These are phyloP conservation scores for Myxozyma lipomycoides DNA, from an alignment of 805 yeast genomes.

Conservation along the genomic window DNA sequence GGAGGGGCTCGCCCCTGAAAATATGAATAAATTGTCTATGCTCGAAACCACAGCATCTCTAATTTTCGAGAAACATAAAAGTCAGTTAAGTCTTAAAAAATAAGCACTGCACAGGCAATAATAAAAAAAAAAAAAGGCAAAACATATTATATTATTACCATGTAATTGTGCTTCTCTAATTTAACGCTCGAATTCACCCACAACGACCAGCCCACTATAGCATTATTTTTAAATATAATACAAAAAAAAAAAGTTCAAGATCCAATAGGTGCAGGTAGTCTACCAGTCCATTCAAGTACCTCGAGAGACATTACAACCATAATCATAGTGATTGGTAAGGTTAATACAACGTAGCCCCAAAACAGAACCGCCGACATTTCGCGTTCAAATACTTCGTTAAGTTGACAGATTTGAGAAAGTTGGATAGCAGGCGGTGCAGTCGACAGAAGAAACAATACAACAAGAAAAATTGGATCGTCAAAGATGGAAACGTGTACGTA, in stretches of 20 bases:
- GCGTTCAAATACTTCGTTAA: slow-evolving; percentile 55
- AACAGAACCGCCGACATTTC: slow-evolving; percentile 65
- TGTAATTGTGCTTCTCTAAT: too few relatives aligned
- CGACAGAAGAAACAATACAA: slow-evolving; percentile 56
- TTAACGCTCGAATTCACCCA: too few relatives aligned
- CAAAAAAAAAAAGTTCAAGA: not conserved
- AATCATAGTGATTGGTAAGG: slow-evolving; percentile 55
- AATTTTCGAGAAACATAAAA: too few relatives aligned
- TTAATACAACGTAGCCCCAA: slow-evolving; percentile 62
- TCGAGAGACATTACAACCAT: slow-evolving; percentile 53
- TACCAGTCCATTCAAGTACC: slow-evolving; percentile 51
- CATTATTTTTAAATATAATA: too few relatives aligned
- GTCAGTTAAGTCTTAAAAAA: too few relatives aligned
- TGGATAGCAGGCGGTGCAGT: slow-evolving; percentile 67
- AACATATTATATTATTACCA: too few relatives aligned
- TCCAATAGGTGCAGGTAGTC: slow-evolving; percentile 11
- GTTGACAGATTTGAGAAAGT: slow-evolving; percentile 59
- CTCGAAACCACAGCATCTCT: too few relatives aligned
- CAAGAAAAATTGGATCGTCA: slow-evolving; percentile 57
- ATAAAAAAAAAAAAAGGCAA: too few relatives aligned
- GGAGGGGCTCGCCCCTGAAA: too few relatives aligned
- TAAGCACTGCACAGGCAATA: too few relatives aligned
- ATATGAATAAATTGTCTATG: too few relatives aligned
- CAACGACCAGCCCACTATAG: too few relatives aligned
- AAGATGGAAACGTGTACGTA: slow-evolving; percentile 46